Base-by-base conservation (phyloP, 306 rosid species). In the Sophora flavescens region DNA sequence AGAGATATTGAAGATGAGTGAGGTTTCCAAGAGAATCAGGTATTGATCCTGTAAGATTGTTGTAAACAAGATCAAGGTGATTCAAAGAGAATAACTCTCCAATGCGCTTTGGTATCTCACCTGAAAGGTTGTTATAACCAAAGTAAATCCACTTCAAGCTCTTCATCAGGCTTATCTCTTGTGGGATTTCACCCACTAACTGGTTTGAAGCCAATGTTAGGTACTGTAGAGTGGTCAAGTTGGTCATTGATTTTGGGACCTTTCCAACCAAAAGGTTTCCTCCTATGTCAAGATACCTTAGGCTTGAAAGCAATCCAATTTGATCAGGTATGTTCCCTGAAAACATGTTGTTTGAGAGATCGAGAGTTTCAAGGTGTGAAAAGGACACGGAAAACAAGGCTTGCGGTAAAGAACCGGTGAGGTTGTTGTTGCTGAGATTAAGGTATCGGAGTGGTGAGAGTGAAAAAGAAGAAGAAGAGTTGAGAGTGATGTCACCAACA, bases 331-430 rank as follows among this genome's bases (percentile, higher is more conserved):
- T 91, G 12, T 54, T 51, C 16, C 98, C 98, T 3, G 91, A 86
- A 44, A 96, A 73, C 96, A 96, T 88, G 89, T 96, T 96, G 90
- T 96, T 96, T 8, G 93, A 91, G 82, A 96, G 85, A 64, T 96
- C 98, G 0, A 96, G 84, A 28, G 73, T 84, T 69, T 85, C 84
- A 7, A 96, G 85, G 60, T n/a, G 48, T 9, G 81, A 63, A 50
- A 84, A 67, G 3, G 87, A 78, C n/a, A 77, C 80, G 1, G 85
- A 72, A 36, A 84, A 64, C 30, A 87, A 76, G 18, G 89, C 78
- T 30, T 11, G 70, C 6, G 98, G 98, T 26, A 92, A 39, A 8
- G 81, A 48, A n/a, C 98, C 96, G 0, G 98, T 91, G 51, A 96
- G 52, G 78, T 92, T 96, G 84, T 96, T 96, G 82, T 84, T 87